Evolutionary conservation across 2,329 filamentous ascomycete genomes (phyloP).

Genomic region (Fusarium burgessii): DNA sequence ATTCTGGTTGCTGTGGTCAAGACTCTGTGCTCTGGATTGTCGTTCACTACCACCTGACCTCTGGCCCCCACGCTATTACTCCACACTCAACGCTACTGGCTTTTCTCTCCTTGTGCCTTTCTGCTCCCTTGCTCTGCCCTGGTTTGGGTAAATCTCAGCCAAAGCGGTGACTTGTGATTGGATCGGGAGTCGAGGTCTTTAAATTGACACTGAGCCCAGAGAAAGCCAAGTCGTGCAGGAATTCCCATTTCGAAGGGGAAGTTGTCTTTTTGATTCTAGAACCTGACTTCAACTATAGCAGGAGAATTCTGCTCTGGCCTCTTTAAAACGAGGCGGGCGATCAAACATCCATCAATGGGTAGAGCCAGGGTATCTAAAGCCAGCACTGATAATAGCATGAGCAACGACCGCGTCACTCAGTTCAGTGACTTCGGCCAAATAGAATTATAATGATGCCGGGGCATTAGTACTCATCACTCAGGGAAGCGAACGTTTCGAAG

Average conservation of each 20-base stretch:
- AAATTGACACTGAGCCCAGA: not conserved
- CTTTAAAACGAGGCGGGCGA: slow-evolving; percentile 7
- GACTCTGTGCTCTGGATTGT: slow-evolving; percentile 17
- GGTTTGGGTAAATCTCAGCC: not conserved
- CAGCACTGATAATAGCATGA: not conserved
- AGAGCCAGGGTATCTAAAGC: not conserved
- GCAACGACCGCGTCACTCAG: not conserved
- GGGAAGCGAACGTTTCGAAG: not conserved
- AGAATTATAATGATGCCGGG: not conserved
- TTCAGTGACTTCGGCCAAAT: not conserved
- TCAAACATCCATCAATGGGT: not conserved
- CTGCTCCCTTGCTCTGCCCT: slow-evolving; percentile 2
- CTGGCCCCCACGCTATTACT: slow-evolving; percentile 33
- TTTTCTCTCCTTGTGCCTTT: slow-evolving; percentile 21
- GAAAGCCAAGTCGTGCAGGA: not conserved
- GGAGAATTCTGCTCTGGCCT: not conserved
- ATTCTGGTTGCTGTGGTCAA: slow-evolving; percentile 21
- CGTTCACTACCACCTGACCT: slow-evolving; percentile 35
- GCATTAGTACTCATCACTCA: not conserved
- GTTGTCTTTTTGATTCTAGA: not conserved
- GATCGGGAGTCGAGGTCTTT: not conserved
- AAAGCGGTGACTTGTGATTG: not conserved
- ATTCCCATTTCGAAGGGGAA: not conserved
- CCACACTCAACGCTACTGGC: slow-evolving; percentile 35
- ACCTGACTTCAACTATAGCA: not conserved